Evolutionary conservation across 1,139 yeast species (phyloP), one percentile per base, ranked within the genome.

Genomic region (Yarrowia galli): DNA sequence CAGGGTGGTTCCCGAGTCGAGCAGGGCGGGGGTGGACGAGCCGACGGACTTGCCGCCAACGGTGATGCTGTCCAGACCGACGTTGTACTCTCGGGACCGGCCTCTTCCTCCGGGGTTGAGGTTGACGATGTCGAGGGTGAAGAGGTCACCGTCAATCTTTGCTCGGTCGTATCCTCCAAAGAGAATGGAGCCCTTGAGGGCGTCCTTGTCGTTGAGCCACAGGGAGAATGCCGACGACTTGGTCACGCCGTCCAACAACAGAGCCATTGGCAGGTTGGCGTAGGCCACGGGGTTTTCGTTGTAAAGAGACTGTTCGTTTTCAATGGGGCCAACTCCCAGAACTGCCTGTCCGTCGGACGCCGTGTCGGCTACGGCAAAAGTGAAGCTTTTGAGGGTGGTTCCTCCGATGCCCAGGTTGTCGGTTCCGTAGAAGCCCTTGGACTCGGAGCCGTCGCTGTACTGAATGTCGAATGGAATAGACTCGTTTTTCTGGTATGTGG

Each of bases 1-100:
- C 61, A 86, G 77, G 3, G 92, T 85, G 16, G 92, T 84, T 60
- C 95, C 95, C 2, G 91, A 84, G 76, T 89, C 95, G 53, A 89
- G 77, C 32, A 61, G 56, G 2, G 66, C 66, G 9, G 66, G 54
- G 9, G 54, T 48, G 15, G 66, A 61, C 2, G 66, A 61, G 45
- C 56, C 56, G n/a, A 61, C 54, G 15, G 66, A 36, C 45, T 46
- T 35, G 38, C 66, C 66, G 36, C 66, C 66, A 7, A 61, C 45
- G 20, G 20, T 46, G 46, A 61, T 48, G 43, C 46, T 36, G 25
- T 61, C 66, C 45, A 61, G 66, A 12, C 46, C 56, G 22, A 61
- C 56, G 35, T 45, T 46, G 56, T 23, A 61, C 43, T 48, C 56
- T 23, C 45, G 43, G 35, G 66, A 36, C 35, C 56, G 45, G 49